Base-by-base conservation (phyloP, 2,329 filamentous ascomycete genomes). In the Microthyrium microscopicum region DNA sequence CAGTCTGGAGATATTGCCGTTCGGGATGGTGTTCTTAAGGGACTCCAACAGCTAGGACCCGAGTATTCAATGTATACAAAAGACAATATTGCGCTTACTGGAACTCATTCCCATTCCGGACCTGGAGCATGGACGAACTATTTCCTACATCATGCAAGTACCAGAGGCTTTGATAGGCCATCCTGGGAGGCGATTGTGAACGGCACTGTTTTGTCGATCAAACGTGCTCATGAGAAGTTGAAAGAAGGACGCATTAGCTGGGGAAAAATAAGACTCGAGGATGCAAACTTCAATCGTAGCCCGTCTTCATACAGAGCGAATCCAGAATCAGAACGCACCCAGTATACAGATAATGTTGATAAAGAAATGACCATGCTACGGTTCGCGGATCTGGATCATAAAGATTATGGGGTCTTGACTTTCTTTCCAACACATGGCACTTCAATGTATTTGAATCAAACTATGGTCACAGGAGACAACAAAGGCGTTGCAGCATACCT, bases 91-190 rank as follows among this genome's bases (percentile, higher is more conserved):
- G 87, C 87, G 21, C 69, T 95, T 16, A 92, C 83, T 0, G 87
- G 85, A 34, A 95, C 87, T 0, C 87, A 95, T 53, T 89, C 81
- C 18, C 87, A 95, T 56, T 77, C 84, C 17, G 87, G 85, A 0
- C 85, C 87, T 0, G 87, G 80, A 2, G 87, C 79, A 5, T 95
- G 84, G 83, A 64, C 91, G 51, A 95, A 95, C 56, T 95, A 94
- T 50, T 66, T 95, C 7, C 64, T 94, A 5, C 87, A 85, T 5
- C 85, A 94, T 50, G 78, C 95, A 42, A 89, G 87, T 0, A 85
- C 75, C 47, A 67, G 78, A 38, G 87, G 87, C 0, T 94, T 93
- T 45, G 69, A 83, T 54, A 73, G 74, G 46, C 80, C 91, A 53
- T 91, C 81, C 46, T 92, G 92, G 48, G 68, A 76, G 41, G 84